These are phyloP conservation scores for Streptanthus diversifolius DNA, from an alignment of 345 rosid genomes.

Conservation along the genomic window DNA sequence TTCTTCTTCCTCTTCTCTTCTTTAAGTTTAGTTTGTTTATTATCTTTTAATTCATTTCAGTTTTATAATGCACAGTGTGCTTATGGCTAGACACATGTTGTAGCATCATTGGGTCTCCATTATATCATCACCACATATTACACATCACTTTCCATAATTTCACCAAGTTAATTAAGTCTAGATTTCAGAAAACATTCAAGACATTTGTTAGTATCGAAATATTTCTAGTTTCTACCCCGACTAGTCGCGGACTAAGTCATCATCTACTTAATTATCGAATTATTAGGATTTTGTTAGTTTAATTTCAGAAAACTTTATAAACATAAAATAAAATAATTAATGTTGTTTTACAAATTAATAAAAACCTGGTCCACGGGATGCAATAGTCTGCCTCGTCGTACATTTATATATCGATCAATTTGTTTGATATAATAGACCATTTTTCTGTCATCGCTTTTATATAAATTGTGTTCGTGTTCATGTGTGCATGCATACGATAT, in stretches of 20 bases:
- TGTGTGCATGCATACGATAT: neutral
- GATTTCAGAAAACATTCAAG: neutral
- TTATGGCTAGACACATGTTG: constrained; percentile 36
- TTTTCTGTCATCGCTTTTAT: neutral
- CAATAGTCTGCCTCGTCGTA: neutral
- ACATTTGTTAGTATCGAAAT: neutral
- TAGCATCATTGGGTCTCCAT: constrained; percentile 35
- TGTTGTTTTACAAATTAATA: neutral
- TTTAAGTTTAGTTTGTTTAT: neutral
- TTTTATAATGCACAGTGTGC: constrained; percentile 6
- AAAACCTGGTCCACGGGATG: neutral
- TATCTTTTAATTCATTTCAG: neutral
- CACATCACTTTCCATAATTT: constrained; percentile 9
- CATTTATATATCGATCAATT: neutral
- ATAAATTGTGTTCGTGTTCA: neutral
- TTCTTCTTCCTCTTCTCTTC: constrained; percentile 9
- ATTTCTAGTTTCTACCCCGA: neutral
- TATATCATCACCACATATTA: constrained; percentile 26
- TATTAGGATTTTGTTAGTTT: neutral
- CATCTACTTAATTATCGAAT: neutral
- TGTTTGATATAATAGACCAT: neutral
- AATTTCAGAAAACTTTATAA: neutral
- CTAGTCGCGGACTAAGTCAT: neutral
- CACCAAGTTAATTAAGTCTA: constrained; percentile 4
- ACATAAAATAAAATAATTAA: neutral